Evolutionary conservation across 2,329 filamentous ascomycete species (phyloP), one percentile per base, ranked within the genome.

Genomic region (Stemphylium lycopersici): DNA sequence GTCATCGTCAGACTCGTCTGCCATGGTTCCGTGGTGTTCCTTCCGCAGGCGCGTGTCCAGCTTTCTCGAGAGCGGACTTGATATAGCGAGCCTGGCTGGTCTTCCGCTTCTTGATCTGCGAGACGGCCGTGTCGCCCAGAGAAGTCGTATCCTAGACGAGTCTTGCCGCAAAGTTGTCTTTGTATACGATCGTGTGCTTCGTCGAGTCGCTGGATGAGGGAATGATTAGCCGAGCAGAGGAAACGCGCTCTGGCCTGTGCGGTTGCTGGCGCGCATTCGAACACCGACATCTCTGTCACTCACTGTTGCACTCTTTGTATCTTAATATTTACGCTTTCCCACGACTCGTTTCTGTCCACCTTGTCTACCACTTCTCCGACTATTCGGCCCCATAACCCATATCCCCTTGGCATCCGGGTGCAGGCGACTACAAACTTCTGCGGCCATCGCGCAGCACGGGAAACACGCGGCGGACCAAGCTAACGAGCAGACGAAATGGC

Each of bases 1-100:
- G 70, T 82, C 80, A 59, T 82, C 80, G 54, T 82, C 79, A 49
- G 81, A 80, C 58, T 82, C 80, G 57, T 81, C 80, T 36, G 81
- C 79, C 80, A 82, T 81, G 33, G 49, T 57, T 56, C 16, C 18
- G 29, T 57, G n/a, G 7, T 56, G 6, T 40, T 41, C 7, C 7
- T 10, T 41, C 31, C 22, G 37, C 12, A 12, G 8, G 26, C 2
- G n/a, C n/a, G n/a, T n/a, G n/a, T n/a, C n/a, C n/a, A n/a, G n/a
- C n/a, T n/a, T n/a, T n/a, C n/a, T 20, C 13, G 24, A 37, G 38
- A 24, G 50, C 26, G 0, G 0, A 15, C n/a, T 24, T n/a, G 16
- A 26, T 12, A 13, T 10, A 13, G 11, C 12, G 16, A 1, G 29
- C n/a, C 31, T 12, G 18, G 4, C 11, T 15, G 6, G 2, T 11